Percentiles rank a stretch among this genome's conserved stretches.
These are phyloP conservation scores for Fusarium sp. DNA, from an alignment of 2,329 filamentous ascomycete species.

Conservation along the genomic window DNA sequence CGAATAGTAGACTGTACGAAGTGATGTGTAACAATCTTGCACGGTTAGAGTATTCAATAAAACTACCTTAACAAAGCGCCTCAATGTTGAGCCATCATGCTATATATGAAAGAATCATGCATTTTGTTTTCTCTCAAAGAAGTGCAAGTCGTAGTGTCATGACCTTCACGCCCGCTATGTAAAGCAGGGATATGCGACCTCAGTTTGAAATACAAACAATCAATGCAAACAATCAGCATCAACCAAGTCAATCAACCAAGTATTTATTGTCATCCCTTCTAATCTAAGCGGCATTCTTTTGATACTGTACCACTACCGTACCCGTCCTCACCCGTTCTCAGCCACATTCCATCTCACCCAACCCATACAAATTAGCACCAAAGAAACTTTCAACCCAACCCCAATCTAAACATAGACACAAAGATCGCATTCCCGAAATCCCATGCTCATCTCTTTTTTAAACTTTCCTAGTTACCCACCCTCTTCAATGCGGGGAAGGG, in stretches of 20 bases:
- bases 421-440: slow-evolving; percentile 22
- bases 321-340: not conserved
- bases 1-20: not conserved
- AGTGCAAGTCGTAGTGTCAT: not conserved
- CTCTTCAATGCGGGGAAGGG: slow-evolving; percentile 12
- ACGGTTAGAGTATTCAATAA: not conserved
- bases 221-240: not conserved
- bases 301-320: not conserved
- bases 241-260: not conserved
- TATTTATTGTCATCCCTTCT: not conserved
- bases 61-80: not conserved
- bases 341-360: slow-evolving; percentile 2
- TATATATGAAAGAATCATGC: not conserved
- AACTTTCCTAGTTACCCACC: slow-evolving; percentile 29
- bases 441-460: slow-evolving; percentile 22
- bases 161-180: no score
- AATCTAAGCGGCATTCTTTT: not conserved
- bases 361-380: not conserved
- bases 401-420: slow-evolving; percentile 16
- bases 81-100: not conserved
- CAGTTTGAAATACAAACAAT: not conserved
- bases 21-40: not conserved
- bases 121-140: not conserved
- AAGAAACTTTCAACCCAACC: not conserved
- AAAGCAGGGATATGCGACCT: not conserved